Percentiles rank a stretch among this genome's conserved stretches.
These are phyloP conservation scores for Panicum virgatum DNA, from an alignment of 202 grass and related monocot genomes.

Conservation along the genomic window DNA sequence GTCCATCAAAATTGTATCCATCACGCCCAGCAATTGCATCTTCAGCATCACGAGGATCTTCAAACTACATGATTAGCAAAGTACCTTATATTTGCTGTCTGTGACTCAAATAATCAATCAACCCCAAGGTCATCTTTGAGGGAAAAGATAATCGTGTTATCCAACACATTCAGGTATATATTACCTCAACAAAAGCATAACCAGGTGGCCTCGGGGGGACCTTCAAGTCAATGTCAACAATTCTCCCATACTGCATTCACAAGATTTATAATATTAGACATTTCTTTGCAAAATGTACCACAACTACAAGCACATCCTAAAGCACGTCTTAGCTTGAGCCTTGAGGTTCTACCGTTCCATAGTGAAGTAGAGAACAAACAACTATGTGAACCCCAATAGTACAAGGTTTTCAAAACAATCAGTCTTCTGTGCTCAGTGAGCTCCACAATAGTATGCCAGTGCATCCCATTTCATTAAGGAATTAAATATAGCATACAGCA, in stretches of 20 bases:
- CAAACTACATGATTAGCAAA: conserved; percentile 63
- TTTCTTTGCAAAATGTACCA: background rate
- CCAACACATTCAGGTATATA: background rate
- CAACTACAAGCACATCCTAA: background rate
- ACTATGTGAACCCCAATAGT: background rate
- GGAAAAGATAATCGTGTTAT: background rate
- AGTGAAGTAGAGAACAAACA: too few relatives aligned
- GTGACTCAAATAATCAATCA: background rate
- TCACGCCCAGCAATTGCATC: conserved; percentile 86
- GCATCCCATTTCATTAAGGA: background rate
- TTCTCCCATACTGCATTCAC: conserved; percentile 76
- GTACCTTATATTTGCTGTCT: background rate
- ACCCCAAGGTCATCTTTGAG: background rate
- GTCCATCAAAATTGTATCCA: conserved; percentile 94
- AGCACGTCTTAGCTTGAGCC: too few relatives aligned
- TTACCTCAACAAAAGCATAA: conserved; percentile 97
- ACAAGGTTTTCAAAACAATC: background rate
- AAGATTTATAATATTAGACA: background rate
- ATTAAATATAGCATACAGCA: background rate
- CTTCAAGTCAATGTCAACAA: conserved; percentile 98
- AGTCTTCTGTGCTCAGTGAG: too few relatives aligned
- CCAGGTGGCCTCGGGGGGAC: conserved; percentile 91
- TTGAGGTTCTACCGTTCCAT: too few relatives aligned
- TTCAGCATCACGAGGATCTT: conserved; percentile 93
- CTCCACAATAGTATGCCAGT: too few relatives aligned